phyloP scores from a whole-genome alignment of 139 green algal species.

The Chlamydomonas sp. region DNA sequence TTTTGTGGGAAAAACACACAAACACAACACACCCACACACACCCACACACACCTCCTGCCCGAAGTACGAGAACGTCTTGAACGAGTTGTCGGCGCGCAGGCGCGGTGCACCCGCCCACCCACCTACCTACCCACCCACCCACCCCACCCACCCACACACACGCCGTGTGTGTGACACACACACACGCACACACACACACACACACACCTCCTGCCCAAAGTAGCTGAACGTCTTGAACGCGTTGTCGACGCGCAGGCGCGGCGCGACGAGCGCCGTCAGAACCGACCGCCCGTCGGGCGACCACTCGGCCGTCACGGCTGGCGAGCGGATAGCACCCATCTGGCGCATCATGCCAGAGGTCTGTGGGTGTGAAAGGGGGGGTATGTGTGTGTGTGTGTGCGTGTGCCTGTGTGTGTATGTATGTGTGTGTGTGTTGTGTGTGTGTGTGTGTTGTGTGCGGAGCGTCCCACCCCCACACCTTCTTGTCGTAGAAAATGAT shows the following conservation, averaged over 20 bases:
- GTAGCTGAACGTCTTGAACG: conserved; percentile 71
- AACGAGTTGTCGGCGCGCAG: conserved; percentile 89
- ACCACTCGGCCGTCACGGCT: conserved; percentile 63
- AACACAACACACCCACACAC: no score
- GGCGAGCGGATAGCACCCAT: conserved; percentile 49
- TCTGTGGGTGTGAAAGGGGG: no score
- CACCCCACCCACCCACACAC: no score
- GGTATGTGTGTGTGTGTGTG: no score
- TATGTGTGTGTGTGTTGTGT: no score
- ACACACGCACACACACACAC: conserved; percentile 18
- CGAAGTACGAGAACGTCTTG: conserved; percentile 75
- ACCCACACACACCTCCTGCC: conserved; percentile 23
- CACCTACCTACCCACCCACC: no score
- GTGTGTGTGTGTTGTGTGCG: no score
- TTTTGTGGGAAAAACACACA: no score
- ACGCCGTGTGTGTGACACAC: conserved; percentile 19
- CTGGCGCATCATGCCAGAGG: no score
- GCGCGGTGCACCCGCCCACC: conserved; percentile 68
- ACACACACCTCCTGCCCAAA: conserved; percentile 39
- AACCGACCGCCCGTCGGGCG: conserved; percentile 74
- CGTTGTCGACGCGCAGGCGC: conserved; percentile 92
- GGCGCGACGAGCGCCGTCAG: conserved; percentile 79
- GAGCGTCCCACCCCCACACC: no score
- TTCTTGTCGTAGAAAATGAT: conserved; percentile 84
- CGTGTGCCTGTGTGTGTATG: no score